Base-by-base conservation (phyloP, 768 basidiomycete species). In the Pluteus cervinus region DNA sequence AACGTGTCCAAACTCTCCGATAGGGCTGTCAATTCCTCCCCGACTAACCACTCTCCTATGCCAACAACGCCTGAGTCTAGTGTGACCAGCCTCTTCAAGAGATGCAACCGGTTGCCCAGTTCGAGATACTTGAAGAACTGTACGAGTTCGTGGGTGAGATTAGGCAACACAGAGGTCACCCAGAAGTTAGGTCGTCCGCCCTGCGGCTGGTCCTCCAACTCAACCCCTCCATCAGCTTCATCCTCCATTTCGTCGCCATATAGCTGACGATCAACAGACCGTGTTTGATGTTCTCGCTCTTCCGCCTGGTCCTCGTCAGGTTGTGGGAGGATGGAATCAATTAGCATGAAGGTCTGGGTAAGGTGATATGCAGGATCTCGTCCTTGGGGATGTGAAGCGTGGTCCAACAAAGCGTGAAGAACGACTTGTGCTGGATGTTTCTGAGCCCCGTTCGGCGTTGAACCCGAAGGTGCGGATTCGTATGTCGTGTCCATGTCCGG, bases 41-140 rank as follows among this genome's bases (percentile, higher is more conserved):
- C 49, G 7, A 89, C 47, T 17, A 88, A 48, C 83, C 84, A 89
- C 42, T 83, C 79, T 12, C 75, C 80, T 2, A 83, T 57, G 3
- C 76, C 78, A 15, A 73, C 56, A 17, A 65, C 54, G 2, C 74
- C 76, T 4, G 63, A 54, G 44, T 89, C 86, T 10, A 87, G 55
- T 12, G 54, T 61, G 15, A 73, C 61, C 3, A 88, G 63, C 4
- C 76, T 68, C 32, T 68, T 58, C 18, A 86, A 51, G 17, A 87
- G 52, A 25, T 67, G 63, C 2, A 68, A 58, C 51, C 71, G 76
- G 29, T 62, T 72, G 38, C 77, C 72, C 2, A 72, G 63, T 39
- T 81, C 75, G 22, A 87, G 60, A 4, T 70, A 56, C 5, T 61
- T 65, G 51, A 79, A 70, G 56, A 87, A 86, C 1, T 53, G 36